Conservation (phyloP, 2,329 filamentous ascomycete species). For the Ceratocystis ficicola region DNA sequence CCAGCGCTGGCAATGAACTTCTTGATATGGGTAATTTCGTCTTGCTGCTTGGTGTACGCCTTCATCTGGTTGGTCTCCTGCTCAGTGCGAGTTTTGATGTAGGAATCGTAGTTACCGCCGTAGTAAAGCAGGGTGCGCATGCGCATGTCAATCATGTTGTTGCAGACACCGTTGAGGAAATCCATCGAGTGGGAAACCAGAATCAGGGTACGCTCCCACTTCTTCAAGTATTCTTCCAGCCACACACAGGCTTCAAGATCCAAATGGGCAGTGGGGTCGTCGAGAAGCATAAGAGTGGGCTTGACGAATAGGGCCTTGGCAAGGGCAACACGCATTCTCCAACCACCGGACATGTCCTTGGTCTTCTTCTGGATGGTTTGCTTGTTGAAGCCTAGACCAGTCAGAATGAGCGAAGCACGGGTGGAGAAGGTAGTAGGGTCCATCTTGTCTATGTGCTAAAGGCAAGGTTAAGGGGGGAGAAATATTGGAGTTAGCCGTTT, state of each 20-base stretch:
- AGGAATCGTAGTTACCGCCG: conserved; percentile 98
- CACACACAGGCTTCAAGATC: conserved; percentile 99
- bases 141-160: conserved; percentile 98
- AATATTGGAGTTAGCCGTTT: conserved; percentile 23
- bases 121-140: conserved; percentile 84
- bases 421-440: conserved; percentile 95
- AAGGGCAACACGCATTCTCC: conserved; percentile 98
- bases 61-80: conserved; percentile 98
- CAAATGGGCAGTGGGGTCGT: conserved; percentile 97
- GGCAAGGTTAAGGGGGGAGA: conserved; percentile 20
- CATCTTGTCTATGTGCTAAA: conserved; percentile 93
- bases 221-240: conserved; percentile 99
- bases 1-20: conserved; percentile 99
- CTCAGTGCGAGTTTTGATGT: conserved; percentile 86
- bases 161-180: conserved; percentile 98
- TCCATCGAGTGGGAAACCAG: conserved; percentile 97
- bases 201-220: conserved; percentile 95
- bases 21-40: conserved; percentile 98
- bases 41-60: conserved; percentile 97
- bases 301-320: conserved; percentile 97
- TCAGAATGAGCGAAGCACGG: conserved; percentile 89
- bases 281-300: conserved; percentile 86
- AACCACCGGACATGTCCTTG: conserved; percentile 99
- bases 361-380: conserved; percentile 96
- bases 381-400: conserved; percentile 99